A percentile compares a stretch with the other conserved stretches of the same genome.
phyloP scores from a whole-genome alignment of 768 basidiomycete genomes.

The Sistotremastrum suecicum region DNA sequence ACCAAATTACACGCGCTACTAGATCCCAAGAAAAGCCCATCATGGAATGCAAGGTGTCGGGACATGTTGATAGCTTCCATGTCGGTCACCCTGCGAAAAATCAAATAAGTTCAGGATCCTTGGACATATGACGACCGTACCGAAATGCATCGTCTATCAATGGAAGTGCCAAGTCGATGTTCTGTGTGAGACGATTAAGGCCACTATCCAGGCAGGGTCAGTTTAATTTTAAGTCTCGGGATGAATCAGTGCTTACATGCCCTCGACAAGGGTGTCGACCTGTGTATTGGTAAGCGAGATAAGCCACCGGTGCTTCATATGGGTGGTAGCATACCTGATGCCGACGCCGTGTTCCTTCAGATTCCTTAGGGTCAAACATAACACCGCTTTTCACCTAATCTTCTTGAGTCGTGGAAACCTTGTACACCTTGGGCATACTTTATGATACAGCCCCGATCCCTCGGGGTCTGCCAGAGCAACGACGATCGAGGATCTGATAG shows the following conservation, averaged over 20 bases:
- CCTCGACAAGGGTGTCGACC: slow-evolving; percentile 93
- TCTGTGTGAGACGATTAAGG: slow-evolving; percentile 85
- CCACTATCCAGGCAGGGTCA: slow-evolving; percentile 35
- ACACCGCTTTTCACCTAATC: slow-evolving; percentile 74
- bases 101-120: not conserved
- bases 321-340: slow-evolving; percentile 37
- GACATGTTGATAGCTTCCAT: slow-evolving; percentile 94
- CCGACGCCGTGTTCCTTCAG: slow-evolving; percentile 83
- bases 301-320: slow-evolving; percentile 4
- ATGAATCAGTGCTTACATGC: slow-evolving; percentile 39
- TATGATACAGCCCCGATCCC: slow-evolving; percentile 91
- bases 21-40: slow-evolving; percentile 91
- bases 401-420: not conserved
- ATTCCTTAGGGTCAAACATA: slow-evolving; percentile 88
- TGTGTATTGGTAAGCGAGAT: slow-evolving; percentile 4
- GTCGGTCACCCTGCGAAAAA: slow-evolving; percentile 62
- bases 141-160: slow-evolving; percentile 84
- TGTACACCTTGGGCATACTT: slow-evolving; percentile 29
- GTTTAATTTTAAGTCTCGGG: not conserved
- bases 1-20: slow-evolving; percentile 94
- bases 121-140: slow-evolving; percentile 19
- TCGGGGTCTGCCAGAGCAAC: slow-evolving; percentile 83
- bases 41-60: slow-evolving; percentile 80
- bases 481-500: slow-evolving; percentile 45
- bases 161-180: slow-evolving; percentile 73